Conservation (phyloP, 2,329 filamentous ascomycete genomes). For the Trichoderma sp. region DNA sequence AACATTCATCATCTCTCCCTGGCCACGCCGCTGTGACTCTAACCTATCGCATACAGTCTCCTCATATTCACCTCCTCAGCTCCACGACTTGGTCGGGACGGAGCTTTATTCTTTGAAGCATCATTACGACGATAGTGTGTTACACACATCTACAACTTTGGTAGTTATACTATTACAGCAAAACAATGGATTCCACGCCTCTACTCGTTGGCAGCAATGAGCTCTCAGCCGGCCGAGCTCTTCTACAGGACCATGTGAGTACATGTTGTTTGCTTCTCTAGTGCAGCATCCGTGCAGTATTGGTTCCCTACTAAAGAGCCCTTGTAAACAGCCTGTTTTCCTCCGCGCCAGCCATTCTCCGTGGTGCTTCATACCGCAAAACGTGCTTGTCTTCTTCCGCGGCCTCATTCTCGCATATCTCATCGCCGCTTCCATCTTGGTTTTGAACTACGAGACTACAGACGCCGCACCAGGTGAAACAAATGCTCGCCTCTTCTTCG, state of each 20-base stretch:
- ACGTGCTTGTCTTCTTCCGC: constrained; percentile 44
- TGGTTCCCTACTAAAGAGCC: constrained; percentile 20
- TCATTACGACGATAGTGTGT: background rate
- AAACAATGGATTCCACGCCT: constrained; percentile 35
- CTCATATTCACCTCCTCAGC: background rate
- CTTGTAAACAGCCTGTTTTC: constrained; percentile 44
- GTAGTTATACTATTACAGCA: too few species aligned
- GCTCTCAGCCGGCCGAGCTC: constrained; percentile 31
- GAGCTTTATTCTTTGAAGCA: background rate
- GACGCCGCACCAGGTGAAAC: constrained; percentile 37
- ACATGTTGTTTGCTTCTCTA: background rate
- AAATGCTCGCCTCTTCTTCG: constrained; percentile 44
- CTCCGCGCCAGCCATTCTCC: constrained; percentile 52
- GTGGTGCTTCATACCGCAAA: constrained; percentile 47
- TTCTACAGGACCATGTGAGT: constrained; percentile 38
- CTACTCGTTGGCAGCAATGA: constrained; percentile 32
- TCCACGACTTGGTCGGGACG: background rate
- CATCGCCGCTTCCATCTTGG: constrained; percentile 39
- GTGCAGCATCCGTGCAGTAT: background rate
- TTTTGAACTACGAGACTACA: constrained; percentile 46
- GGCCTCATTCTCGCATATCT: constrained; percentile 44
- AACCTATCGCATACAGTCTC: background rate
- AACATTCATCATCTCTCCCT: background rate
- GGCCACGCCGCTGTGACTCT: background rate
- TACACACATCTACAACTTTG: background rate